phyloP scores from a whole-genome alignment of 1,139 yeast species.

The Entelexis paramagnoliae region DNA sequence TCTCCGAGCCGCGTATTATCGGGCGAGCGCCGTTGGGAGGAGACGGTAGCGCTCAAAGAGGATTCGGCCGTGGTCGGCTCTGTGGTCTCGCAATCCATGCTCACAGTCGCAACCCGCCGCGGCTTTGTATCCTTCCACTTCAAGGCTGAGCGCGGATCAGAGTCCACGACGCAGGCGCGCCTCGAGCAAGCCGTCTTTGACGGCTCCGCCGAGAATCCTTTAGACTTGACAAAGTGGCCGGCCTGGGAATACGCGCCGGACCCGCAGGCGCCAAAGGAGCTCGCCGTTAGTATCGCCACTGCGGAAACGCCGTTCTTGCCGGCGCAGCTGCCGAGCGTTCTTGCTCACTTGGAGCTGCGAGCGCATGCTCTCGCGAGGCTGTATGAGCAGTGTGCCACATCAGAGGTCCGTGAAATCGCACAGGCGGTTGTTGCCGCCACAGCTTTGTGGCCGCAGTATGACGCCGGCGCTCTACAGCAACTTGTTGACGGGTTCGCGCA shows the following conservation, averaged over 20 bases:
- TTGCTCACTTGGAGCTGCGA: conserved; percentile 15
- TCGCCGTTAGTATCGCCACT: conserved; percentile 16
- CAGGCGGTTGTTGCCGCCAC: conserved; percentile 15
- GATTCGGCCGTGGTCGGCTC: conserved; percentile 5
- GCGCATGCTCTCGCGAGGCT: conserved; percentile 2
- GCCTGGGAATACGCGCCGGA: conserved; percentile 7
- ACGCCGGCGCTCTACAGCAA: background rate
- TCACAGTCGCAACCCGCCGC: conserved; percentile 2
- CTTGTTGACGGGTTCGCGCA: background rate
- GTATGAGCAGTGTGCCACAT: background rate
- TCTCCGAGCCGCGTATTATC: conserved; percentile 5
- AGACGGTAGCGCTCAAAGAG: conserved; percentile 11
- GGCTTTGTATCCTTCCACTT: conserved; percentile 8
- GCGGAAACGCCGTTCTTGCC: conserved; percentile 16
- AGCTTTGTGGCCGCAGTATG: conserved; percentile 7
- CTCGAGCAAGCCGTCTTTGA: conserved; percentile 21
- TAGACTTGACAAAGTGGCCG: conserved; percentile 18
- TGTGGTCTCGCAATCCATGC: background rate
- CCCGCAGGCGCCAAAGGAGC: conserved; percentile 8
- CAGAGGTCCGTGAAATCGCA: conserved; percentile 12
- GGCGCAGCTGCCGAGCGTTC: conserved; percentile 12
- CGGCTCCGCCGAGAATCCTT: conserved; percentile 10
- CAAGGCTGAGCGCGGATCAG: background rate
- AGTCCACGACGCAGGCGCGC: conserved; percentile 14
- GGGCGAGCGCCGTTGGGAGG: conserved; percentile 18